phyloP scores from a whole-genome alignment of 2,329 filamentous ascomycete genomes.

The Endothia cerciana region DNA sequence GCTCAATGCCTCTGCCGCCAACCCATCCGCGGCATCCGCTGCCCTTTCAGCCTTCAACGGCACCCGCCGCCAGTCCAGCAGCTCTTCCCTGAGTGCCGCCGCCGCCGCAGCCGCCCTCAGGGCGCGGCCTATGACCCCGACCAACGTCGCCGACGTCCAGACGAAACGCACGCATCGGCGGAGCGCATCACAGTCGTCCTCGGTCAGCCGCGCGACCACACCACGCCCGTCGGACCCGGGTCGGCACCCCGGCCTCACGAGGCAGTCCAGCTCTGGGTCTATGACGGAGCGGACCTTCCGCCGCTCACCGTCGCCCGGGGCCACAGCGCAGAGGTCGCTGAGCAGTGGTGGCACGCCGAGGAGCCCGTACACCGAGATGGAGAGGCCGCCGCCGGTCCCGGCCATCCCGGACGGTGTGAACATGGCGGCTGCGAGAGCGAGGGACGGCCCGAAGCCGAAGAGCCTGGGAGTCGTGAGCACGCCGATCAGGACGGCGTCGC shows the following conservation, averaged over 20 bases:
- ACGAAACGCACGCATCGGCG: slow-evolving; percentile 84
- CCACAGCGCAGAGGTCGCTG: slow-evolving; percentile 39
- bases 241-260: slow-evolving; percentile 52
- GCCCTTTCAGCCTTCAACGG: slow-evolving; percentile 75
- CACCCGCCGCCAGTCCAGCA: slow-evolving; percentile 64
- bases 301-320: slow-evolving; percentile 69
- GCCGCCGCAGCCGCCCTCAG: slow-evolving; percentile 86
- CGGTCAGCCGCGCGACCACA: slow-evolving; percentile 39
- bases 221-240: neutral
- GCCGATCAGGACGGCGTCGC: slow-evolving; percentile 57
- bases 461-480: slow-evolving; percentile 46
- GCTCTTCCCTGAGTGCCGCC: slow-evolving; percentile 73
- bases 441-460: slow-evolving; percentile 30
- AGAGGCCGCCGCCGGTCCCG: slow-evolving; percentile 77
- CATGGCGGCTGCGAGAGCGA: slow-evolving; percentile 31
- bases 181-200: slow-evolving; percentile 72
- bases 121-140: slow-evolving; percentile 77
- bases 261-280: slow-evolving; percentile 73
- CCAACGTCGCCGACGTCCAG: slow-evolving; percentile 78
- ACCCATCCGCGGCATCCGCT: slow-evolving; percentile 76
- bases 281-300: slow-evolving; percentile 88
- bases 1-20: slow-evolving; percentile 65
- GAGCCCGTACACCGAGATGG: slow-evolving; percentile 33
- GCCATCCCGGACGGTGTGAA: slow-evolving; percentile 62
- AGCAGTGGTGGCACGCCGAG: slow-evolving; percentile 35